Evolutionary conservation across 495 filamentous ascomycete species (phyloP).

Genomic region (Tirmania nivea): DNA sequence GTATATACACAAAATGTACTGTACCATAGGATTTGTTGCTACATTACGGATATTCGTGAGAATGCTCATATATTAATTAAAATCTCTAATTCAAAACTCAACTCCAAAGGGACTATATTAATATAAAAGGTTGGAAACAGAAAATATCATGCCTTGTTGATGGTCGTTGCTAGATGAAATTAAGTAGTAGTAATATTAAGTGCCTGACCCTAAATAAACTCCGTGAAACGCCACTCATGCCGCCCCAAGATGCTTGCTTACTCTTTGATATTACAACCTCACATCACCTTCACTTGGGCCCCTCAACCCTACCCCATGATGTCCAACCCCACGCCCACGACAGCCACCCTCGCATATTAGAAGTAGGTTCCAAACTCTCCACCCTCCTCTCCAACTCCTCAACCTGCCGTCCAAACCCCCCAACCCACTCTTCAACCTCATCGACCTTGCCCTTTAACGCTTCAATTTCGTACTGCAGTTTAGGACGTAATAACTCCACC

Average conservation of each 20-base stretch:
- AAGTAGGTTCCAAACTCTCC: conserved; percentile 12
- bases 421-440: conserved; percentile 68
- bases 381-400: conserved; percentile 53
- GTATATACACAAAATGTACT: too few relatives aligned
- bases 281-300: too few relatives aligned
- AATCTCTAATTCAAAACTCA: too few relatives aligned
- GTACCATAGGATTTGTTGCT: too few relatives aligned
- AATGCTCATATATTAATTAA: too few relatives aligned
- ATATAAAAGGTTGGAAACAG: not conserved
- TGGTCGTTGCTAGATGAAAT: too few relatives aligned
- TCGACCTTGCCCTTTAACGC: conserved; percentile 60
- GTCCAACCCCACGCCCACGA: not conserved
- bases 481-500: conserved; percentile 61
- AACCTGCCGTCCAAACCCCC: conserved; percentile 64
- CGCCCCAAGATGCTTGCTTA: not conserved
- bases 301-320: not conserved
- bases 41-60: too few relatives aligned
- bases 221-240: not conserved
- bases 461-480: conserved; percentile 83
- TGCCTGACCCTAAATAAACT: too few relatives aligned
- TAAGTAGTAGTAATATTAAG: too few relatives aligned
- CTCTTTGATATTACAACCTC: not conserved
- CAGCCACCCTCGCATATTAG: not conserved
- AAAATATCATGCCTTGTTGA: not conserved
- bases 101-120: too few relatives aligned